phyloP scores from a whole-genome alignment of 2,329 filamentous ascomycete species.

The Parascedosporium putredinis region DNA sequence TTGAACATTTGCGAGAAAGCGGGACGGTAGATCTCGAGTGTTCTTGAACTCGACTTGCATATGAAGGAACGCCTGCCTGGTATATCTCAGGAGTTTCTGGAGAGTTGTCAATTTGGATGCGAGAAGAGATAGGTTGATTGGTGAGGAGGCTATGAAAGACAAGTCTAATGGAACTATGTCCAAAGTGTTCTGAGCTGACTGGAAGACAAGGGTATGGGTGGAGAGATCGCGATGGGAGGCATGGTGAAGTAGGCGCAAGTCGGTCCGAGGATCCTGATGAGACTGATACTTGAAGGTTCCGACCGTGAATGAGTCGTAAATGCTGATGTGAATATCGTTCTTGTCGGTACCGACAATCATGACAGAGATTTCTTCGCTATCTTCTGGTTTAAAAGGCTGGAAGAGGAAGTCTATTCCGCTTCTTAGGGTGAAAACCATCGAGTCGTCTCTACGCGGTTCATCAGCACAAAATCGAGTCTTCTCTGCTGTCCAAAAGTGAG shows the following conservation, averaged over 20 bases:
- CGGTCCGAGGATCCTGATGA: conserved; percentile 16
- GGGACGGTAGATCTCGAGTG: conserved; percentile 64
- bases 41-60: conserved; percentile 77
- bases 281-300: conserved; percentile 49
- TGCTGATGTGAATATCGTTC: conserved; percentile 63
- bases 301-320: conserved; percentile 78
- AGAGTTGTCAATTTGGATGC: conserved; percentile 80
- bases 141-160: conserved; percentile 69
- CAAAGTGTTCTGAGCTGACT: conserved; percentile 29
- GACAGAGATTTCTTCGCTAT: conserved; percentile 67
- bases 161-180: conserved; percentile 70
- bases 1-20: conserved; percentile 69
- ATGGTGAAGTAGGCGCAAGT: conserved; percentile 41
- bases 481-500: not conserved
- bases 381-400: conserved; percentile 47
- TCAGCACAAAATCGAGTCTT: not conserved
- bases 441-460: conserved; percentile 31
- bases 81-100: conserved; percentile 77
- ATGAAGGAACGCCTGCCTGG: conserved; percentile 68
- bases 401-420: conserved; percentile 62
- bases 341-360: conserved; percentile 65
- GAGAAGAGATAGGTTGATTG: conserved; percentile 71
- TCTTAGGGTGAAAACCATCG: conserved; percentile 58
- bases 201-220: conserved; percentile 64
- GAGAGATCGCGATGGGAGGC: conserved; percentile 62